Evolutionary conservation across 441 rosid species (phyloP).

Genomic region (Adansonia rubrostipa): DNA sequence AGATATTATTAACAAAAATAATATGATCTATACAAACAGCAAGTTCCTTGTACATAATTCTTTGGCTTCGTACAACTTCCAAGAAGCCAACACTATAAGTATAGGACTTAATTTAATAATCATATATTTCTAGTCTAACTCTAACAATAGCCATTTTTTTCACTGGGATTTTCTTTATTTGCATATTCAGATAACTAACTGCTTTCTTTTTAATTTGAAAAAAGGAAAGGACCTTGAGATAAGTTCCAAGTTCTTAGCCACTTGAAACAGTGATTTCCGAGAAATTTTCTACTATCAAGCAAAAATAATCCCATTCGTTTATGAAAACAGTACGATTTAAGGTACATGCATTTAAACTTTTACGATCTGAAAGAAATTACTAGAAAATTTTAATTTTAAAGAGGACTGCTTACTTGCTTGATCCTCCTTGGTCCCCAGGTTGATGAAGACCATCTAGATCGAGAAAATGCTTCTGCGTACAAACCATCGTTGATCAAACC

Average conservation of each 20-base stretch:
- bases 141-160: not conserved
- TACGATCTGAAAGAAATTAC: not conserved
- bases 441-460: slow-evolving; percentile 81
- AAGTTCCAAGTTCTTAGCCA: slow-evolving; percentile 4
- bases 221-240: not conserved
- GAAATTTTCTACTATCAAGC: not conserved
- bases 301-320: not conserved
- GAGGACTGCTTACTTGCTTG: slow-evolving; percentile 64
- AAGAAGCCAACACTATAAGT: not conserved
- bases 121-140: not conserved
- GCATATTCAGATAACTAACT: slow-evolving; percentile 6
- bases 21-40: not conserved
- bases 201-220: not conserved
- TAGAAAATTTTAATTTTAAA: slow-evolving; percentile 14
- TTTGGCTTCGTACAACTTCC: not conserved
- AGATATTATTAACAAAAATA: not conserved
- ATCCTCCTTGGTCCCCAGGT: slow-evolving; percentile 91
- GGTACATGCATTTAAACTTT: not conserved
- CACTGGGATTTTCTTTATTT: slow-evolving; percentile 1
- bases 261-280: slow-evolving; percentile 13
- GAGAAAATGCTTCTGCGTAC: slow-evolving; percentile 78
- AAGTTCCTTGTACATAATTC: not conserved
- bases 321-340: not conserved
- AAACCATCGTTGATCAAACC: slow-evolving; percentile 78
- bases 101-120: not conserved